Evolutionary conservation across 495 filamentous ascomycete genomes (phyloP).

Genomic region (Penicillium alfredii): DNA sequence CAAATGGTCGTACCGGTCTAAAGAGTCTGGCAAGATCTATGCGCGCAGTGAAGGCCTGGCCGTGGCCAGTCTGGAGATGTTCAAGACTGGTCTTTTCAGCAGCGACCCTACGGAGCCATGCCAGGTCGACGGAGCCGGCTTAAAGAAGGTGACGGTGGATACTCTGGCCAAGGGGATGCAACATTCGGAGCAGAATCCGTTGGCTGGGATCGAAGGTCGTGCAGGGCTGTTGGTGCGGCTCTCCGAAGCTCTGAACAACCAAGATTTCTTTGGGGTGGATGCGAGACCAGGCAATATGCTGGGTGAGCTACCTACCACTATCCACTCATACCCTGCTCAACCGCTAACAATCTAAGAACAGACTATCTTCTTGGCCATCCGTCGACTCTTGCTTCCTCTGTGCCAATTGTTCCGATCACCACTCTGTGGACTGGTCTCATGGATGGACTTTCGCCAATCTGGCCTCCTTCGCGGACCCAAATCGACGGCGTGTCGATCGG

Average conservation of each 20-base stretch:
- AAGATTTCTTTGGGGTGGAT: conserved; percentile 78
- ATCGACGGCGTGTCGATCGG: conserved; percentile 86
- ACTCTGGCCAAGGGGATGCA: conserved; percentile 76
- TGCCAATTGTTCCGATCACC: conserved; percentile 83
- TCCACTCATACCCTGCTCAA: too few species aligned
- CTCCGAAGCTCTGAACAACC: conserved; percentile 69
- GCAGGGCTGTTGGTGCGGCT: conserved; percentile 74
- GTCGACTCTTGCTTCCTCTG: conserved; percentile 76
- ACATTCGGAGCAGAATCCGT: conserved; percentile 70
- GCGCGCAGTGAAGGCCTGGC: conserved; percentile 87
- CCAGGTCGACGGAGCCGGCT: conserved; percentile 80
- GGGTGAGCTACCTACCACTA: too few species aligned
- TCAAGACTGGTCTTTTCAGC: conserved; percentile 89
- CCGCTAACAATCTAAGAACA: conserved; percentile 28
- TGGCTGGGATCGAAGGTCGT: conserved; percentile 84
- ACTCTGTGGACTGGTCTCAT: conserved; percentile 88
- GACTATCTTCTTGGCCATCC: conserved; percentile 93
- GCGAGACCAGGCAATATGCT: conserved; percentile 92
- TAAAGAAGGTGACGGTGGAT: conserved; percentile 69
- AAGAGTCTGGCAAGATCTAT: conserved; percentile 80
- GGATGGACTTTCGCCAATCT: conserved; percentile 79
- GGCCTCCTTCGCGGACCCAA: conserved; percentile 82
- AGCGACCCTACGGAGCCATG: conserved; percentile 72
- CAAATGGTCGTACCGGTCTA: conserved; percentile 77
- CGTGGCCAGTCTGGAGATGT: conserved; percentile 95